A percentile compares a stretch with the other conserved stretches of the same genome.
These are phyloP conservation scores for Acrodontium crateriforme DNA, from an alignment of 2,329 filamentous ascomycete species.

Conservation along the genomic window DNA sequence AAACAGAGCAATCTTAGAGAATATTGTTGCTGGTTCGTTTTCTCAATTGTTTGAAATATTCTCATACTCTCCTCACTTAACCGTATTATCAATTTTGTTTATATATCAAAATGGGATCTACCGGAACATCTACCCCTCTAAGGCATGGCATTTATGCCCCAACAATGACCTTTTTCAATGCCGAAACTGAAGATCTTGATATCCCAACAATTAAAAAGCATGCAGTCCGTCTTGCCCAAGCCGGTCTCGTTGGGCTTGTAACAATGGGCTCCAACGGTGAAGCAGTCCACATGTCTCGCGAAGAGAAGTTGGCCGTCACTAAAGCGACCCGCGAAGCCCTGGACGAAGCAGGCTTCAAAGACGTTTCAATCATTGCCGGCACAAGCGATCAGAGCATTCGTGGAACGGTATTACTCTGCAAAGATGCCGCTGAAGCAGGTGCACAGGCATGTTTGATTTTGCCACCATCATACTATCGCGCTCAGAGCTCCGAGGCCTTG, in stretches of 20 bases:
- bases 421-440: constrained; percentile 51
- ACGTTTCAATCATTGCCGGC: constrained; percentile 70
- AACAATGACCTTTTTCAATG: constrained; percentile 82
- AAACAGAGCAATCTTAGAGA: no score
- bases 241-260: constrained; percentile 68
- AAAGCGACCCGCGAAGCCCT: constrained; percentile 67
- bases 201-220: constrained; percentile 67
- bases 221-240: constrained; percentile 60
- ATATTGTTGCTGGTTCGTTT: no score
- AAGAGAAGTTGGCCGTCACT: constrained; percentile 64
- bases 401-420: constrained; percentile 63
- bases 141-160: constrained; percentile 77
- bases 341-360: constrained; percentile 61
- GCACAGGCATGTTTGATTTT: constrained; percentile 71
- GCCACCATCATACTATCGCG: constrained; percentile 71
- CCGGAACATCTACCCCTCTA: constrained; percentile 33
- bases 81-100: no score
- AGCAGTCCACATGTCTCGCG: constrained; percentile 67
- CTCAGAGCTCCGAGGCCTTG: constrained; percentile 59
- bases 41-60: no score
- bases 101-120: constrained; percentile 22
- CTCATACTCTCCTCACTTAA: no score
- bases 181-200: constrained; percentile 72
- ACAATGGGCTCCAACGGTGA: constrained; percentile 87
- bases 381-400: constrained; percentile 70